These are phyloP conservation scores for Cyclotella sp. DNA, from an alignment of 108 stramenopile genomes.

Conservation along the genomic window DNA sequence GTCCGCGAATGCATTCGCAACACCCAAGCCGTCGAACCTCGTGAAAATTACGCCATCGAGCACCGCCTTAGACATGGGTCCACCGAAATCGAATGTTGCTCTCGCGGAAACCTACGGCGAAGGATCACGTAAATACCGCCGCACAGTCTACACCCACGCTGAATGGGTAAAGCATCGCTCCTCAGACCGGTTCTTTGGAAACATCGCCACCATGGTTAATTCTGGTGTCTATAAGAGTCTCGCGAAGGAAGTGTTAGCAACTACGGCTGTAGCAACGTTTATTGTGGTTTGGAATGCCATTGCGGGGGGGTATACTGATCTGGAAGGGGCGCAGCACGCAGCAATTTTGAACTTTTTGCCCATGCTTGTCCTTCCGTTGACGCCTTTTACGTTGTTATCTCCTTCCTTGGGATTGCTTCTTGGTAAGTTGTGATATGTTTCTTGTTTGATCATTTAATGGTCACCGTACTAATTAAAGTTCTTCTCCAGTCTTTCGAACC, in stretches of 20 bases:
- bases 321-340: slow-evolving; percentile 57
- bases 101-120: slow-evolving; percentile 56
- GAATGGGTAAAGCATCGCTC: slow-evolving; percentile 77
- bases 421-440: slow-evolving; percentile 48
- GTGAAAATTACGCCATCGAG: neutral
- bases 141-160: slow-evolving; percentile 77
- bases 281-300: slow-evolving; percentile 60
- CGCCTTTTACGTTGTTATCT: slow-evolving; percentile 67
- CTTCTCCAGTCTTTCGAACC: slow-evolving; percentile 71
- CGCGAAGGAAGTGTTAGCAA: slow-evolving; percentile 55
- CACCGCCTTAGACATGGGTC: slow-evolving; percentile 25
- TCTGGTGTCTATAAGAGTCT: slow-evolving; percentile 73
- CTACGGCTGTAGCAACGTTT: slow-evolving; percentile 58
- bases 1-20: slow-evolving; percentile 25
- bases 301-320: slow-evolving; percentile 65
- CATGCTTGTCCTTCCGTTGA: slow-evolving; percentile 60
- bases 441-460: neutral
- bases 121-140: slow-evolving; percentile 66
- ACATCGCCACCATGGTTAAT: slow-evolving; percentile 51
- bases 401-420: slow-evolving; percentile 76
- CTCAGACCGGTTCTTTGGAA: slow-evolving; percentile 64
- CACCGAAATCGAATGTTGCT: slow-evolving; percentile 14
- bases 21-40: slow-evolving; percentile 1
- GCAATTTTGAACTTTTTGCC: slow-evolving; percentile 41
- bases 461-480: neutral